Evolutionary conservation across 306 rosid genomes (phyloP).

Genomic region (Luffa aegyptiaca): DNA sequence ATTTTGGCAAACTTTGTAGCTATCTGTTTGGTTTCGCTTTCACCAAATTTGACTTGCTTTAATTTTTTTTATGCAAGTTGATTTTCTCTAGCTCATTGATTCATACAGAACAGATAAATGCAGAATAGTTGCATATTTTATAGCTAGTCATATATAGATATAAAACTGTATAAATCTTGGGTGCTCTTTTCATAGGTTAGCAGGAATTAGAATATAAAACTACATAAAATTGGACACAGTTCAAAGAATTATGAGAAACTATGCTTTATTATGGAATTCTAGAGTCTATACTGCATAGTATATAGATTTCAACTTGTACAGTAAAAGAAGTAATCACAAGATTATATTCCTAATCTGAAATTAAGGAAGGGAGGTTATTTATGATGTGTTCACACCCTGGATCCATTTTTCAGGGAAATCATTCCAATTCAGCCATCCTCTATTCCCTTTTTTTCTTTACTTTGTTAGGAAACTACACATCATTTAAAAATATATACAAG

Average conservation of each 20-base stretch:
- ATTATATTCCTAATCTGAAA: not conserved
- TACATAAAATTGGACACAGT: not conserved
- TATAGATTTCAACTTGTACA: not conserved
- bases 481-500: not conserved
- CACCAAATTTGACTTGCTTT: conserved; percentile 30
- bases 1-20: not conserved
- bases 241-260: not conserved
- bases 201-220: not conserved
- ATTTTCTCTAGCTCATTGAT: not conserved
- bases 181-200: not conserved
- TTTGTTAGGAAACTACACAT: not conserved
- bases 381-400: not conserved
- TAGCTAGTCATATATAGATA: conserved; percentile 3
- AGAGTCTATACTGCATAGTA: not conserved
- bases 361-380: not conserved
- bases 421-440: not conserved
- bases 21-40: conserved; percentile 41
- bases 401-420: not conserved
- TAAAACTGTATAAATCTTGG: not conserved
- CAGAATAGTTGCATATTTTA: not conserved
- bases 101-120: not conserved
- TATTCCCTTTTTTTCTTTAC: not conserved
- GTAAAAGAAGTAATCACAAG: not conserved
- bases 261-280: not conserved
- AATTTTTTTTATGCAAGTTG: conserved; percentile 1